Conservation (phyloP, 495 filamentous ascomycete species). For the Penicillium cataractarum region DNA sequence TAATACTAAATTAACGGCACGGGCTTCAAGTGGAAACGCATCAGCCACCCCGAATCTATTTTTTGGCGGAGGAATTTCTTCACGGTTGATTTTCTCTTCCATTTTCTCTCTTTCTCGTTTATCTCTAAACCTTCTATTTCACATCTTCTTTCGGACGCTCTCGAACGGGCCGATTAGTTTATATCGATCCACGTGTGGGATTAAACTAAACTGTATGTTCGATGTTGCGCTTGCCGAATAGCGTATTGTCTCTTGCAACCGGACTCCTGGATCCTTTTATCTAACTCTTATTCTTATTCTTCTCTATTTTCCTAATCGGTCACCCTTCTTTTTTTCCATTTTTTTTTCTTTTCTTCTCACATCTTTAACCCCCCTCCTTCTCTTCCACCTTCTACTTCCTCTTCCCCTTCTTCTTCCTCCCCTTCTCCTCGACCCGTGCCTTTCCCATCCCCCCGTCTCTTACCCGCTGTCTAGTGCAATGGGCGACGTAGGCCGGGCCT, state of each 20-base stretch:
- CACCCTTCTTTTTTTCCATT: slow-evolving; percentile 12
- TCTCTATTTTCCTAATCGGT: slow-evolving; percentile 19
- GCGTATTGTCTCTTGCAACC: neutral
- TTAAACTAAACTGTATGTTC: neutral
- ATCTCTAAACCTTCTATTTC: neutral
- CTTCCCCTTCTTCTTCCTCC: too few relatives aligned
- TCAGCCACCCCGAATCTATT: neutral
- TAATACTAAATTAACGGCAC: slow-evolving; percentile 2
- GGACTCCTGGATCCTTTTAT: slow-evolving; percentile 5
- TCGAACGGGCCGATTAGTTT: slow-evolving; percentile 2
- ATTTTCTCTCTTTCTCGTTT: neutral
- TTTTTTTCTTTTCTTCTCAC: slow-evolving; percentile 23
- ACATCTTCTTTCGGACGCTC: neutral
- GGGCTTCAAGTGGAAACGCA: neutral
- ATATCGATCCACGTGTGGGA: slow-evolving; percentile 8
- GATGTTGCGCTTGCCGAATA: slow-evolving; percentile 6
- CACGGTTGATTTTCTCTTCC: neutral
- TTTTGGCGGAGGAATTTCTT: neutral
- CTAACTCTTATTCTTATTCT: slow-evolving; percentile 11
- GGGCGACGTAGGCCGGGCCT: slow-evolving; percentile 36
- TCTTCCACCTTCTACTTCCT: slow-evolving; percentile 20
- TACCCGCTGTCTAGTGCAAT: slow-evolving; percentile 23
- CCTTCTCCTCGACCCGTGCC: slow-evolving; percentile 19
- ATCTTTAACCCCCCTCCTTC: slow-evolving; percentile 18
- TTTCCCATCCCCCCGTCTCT: slow-evolving; percentile 9